These are phyloP conservation scores for Aspergillus quadrilineatus DNA, from an alignment of 2,329 filamentous ascomycete genomes.

Conservation along the genomic window DNA sequence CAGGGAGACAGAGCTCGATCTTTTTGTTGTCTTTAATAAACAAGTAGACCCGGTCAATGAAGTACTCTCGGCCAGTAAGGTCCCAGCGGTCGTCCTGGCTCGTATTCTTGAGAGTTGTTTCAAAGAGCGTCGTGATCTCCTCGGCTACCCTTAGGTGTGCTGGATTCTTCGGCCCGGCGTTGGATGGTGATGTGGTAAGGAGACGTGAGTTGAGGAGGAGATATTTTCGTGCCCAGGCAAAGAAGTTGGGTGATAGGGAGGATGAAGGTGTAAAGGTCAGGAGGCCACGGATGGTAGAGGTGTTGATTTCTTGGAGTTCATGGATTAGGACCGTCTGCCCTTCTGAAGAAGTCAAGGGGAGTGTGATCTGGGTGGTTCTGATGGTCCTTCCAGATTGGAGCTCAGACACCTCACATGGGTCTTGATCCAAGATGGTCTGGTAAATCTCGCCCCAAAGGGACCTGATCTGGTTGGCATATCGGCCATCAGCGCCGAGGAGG, in stretches of 20 bases:
- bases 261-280: neutral
- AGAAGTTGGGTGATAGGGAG: neutral
- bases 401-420: neutral
- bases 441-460: neutral
- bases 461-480: neutral
- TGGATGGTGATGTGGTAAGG: neutral
- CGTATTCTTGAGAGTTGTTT: neutral
- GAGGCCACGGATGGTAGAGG: neutral
- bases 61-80: neutral
- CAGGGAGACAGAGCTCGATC: constrained; percentile 36
- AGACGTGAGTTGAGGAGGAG: neutral
- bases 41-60: neutral
- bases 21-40: constrained; percentile 22
- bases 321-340: neutral
- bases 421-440: neutral
- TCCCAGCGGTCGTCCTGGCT: neutral
- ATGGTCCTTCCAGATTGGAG: neutral
- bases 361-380: neutral
- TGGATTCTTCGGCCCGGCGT: too few species aligned
- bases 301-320: neutral
- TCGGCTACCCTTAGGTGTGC: neutral
- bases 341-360: neutral
- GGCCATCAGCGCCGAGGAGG: neutral
- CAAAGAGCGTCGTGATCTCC: neutral
- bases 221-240: neutral